A percentile compares a stretch with the other conserved stretches of the same genome.
Evolutionary conservation across 176 grass and related monocot genomes (phyloP).

Genomic region (Avena eriantha): DNA sequence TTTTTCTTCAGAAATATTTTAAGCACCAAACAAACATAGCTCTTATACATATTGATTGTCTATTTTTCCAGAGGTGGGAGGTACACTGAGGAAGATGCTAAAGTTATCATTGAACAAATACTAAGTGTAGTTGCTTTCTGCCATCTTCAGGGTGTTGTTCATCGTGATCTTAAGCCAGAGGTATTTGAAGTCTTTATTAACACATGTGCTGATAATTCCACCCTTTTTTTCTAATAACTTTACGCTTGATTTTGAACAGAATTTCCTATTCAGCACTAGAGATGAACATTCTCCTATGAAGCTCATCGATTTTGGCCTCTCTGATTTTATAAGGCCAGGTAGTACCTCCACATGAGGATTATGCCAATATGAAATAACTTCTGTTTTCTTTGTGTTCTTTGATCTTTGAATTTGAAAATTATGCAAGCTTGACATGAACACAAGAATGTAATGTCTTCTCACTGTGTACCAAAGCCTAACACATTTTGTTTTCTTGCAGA

Average conservation of each 20-base stretch:
- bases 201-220: constrained; percentile 32
- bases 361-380: constrained; percentile 27
- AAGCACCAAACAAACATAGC: constrained; percentile 26
- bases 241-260: constrained; percentile 58
- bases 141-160: constrained; percentile 97
- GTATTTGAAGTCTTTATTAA: constrained; percentile 58
- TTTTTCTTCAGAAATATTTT: constrained; percentile 34
- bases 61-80: constrained; percentile 83
- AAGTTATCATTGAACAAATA: constrained; percentile 90
- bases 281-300: constrained; percentile 96
- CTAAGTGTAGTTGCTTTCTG: constrained; percentile 97
- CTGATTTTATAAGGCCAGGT: constrained; percentile 98
- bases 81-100: constrained; percentile 90
- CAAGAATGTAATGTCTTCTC: constrained; percentile 2
- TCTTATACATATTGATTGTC: constrained; percentile 36
- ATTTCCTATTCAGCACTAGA: constrained; percentile 89
- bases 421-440: constrained; percentile 15
- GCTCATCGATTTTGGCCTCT: constrained; percentile 99
- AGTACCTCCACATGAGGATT: constrained; percentile 36
- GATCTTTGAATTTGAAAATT: constrained; percentile 32
- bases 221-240: constrained; percentile 4
- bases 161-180: constrained; percentile 99
- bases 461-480: constrained; percentile 22
- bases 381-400: constrained; percentile 7
- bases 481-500: constrained; percentile 60